phyloP scores from a whole-genome alignment of 768 basidiomycete species.

The Cystoderma amianthinum region DNA sequence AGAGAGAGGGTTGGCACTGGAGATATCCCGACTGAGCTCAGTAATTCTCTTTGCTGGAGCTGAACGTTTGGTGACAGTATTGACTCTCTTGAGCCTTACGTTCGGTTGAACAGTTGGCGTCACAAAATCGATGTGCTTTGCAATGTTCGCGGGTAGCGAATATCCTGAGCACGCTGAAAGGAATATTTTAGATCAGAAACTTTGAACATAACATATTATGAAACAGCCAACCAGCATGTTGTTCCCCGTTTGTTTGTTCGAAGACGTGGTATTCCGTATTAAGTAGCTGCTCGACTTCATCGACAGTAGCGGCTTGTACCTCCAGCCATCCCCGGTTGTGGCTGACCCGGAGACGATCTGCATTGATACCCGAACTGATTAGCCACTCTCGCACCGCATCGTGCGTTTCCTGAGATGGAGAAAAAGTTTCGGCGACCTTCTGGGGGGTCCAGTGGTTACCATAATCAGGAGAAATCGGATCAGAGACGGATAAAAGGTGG shows the following conservation, averaged over 20 bases:
- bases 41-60: conserved; percentile 3
- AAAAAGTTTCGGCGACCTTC: conserved; percentile 32
- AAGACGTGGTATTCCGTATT: conserved; percentile 38
- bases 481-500: conserved; percentile 33
- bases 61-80: conserved; percentile 15
- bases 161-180: conserved; percentile 24
- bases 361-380: conserved; percentile 23
- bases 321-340: conserved; percentile 27
- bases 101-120: conserved; percentile 30
- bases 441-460: conserved; percentile 38
- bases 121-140: conserved; percentile 30
- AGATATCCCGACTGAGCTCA: conserved; percentile 14
- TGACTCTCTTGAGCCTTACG: conserved; percentile 6
- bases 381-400: conserved; percentile 36
- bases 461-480: conserved; percentile 38
- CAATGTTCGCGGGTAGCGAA: conserved; percentile 25
- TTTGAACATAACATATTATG: neutral
- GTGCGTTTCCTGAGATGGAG: conserved; percentile 29
- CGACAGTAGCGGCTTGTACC: conserved; percentile 26
- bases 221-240: conserved; percentile 28
- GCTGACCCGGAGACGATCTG: conserved; percentile 21
- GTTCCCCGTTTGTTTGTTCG: conserved; percentile 22
- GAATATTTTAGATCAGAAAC: neutral
- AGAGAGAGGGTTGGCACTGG: conserved; percentile 15
- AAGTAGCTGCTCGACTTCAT: conserved; percentile 33